phyloP scores from a whole-genome alignment of 2,329 filamentous ascomycete genomes.

The Phialophora verrucosa region DNA sequence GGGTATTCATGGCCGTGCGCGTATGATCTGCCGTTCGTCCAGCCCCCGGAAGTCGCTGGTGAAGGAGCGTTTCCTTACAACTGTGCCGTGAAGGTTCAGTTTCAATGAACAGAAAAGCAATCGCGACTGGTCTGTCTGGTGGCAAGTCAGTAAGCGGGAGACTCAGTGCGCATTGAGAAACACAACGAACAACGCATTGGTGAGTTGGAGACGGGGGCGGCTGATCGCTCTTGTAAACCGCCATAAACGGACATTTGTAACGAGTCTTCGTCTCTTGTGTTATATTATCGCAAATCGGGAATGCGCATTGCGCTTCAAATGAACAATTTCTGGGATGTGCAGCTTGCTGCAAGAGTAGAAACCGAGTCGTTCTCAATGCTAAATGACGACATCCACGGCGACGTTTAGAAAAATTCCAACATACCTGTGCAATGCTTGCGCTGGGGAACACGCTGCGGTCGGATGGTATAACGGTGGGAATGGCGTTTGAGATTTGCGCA shows the following conservation, averaged over 20 bases:
- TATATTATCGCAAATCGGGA: not conserved
- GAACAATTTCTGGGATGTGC: not conserved
- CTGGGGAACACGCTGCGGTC: not conserved
- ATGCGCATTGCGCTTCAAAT: not conserved
- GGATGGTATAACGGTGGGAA: not conserved
- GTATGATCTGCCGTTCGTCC: not conserved
- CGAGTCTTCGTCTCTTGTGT: not conserved
- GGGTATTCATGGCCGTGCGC: conserved; percentile 16
- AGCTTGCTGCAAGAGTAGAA: not conserved
- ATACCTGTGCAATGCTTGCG: not conserved
- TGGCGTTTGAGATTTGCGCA: conserved; percentile 1
- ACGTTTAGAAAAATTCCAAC: not conserved
- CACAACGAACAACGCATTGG: not conserved
- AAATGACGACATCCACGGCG: not conserved
- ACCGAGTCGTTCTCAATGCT: not conserved
- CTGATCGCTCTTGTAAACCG: not conserved
- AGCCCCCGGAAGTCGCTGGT: not conserved
- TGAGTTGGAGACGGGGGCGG: not conserved
- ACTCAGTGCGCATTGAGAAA: not conserved
- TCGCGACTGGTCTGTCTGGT: not conserved
- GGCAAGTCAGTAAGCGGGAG: conserved; percentile 11
- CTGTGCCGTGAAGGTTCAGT: not conserved
- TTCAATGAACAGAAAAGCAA: not conserved
- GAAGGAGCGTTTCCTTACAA: not conserved
- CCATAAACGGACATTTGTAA: not conserved